Conservation (phyloP, 441 rosid genomes). For the Syzygium malaccense region DNA sequence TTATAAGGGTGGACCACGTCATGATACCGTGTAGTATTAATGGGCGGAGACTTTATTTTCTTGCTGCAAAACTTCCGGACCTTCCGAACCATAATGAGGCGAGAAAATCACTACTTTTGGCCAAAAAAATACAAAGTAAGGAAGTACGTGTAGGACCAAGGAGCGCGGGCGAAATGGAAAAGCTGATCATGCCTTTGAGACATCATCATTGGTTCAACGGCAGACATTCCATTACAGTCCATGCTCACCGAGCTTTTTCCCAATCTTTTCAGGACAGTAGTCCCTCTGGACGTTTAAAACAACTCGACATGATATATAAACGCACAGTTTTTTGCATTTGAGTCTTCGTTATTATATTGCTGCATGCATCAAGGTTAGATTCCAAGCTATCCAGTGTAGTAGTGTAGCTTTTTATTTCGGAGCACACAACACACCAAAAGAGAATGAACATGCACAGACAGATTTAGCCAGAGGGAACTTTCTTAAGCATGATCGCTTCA, state of each 20-base stretch:
- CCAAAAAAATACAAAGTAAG: not conserved
- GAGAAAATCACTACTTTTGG: not conserved
- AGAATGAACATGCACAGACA: not conserved
- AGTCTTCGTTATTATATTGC: not conserved
- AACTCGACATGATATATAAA: not conserved
- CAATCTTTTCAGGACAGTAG: not conserved
- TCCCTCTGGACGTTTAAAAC: not conserved
- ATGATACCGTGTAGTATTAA: not conserved
- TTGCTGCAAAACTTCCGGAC: not conserved
- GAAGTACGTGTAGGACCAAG: not conserved
- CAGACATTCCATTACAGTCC: not conserved
- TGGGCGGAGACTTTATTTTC: not conserved
- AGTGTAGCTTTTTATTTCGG: not conserved
- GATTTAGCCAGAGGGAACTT: not conserved
- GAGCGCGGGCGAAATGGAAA: not conserved
- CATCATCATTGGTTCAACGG: not conserved
- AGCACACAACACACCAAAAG: not conserved
- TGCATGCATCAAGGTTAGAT: not conserved
- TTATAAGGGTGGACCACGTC: not conserved
- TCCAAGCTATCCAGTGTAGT: not conserved
- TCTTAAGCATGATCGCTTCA: not conserved
- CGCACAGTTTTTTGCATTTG: not conserved
- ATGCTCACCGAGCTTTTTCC: not conserved
- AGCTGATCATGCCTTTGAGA: not conserved
- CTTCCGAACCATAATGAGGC: not conserved